Conservation (phyloP, 208 protist genomes). For the Angomonas deanei region DNA sequence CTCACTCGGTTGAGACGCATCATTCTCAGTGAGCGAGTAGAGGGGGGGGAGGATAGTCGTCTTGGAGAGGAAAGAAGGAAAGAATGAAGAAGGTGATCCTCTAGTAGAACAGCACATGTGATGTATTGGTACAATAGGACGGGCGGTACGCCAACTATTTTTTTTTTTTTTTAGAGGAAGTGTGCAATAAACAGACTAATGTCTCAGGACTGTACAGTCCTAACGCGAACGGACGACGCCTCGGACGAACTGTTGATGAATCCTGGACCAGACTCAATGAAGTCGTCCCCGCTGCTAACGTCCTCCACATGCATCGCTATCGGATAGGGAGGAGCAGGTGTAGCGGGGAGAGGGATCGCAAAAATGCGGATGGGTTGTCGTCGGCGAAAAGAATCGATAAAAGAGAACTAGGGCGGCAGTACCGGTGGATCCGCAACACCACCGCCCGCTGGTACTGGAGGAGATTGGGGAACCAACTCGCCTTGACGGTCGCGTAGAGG, state of each 20-base stretch:
- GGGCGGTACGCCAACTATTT: too few species aligned
- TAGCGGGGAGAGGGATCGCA: constrained; percentile 36
- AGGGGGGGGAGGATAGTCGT: too few species aligned
- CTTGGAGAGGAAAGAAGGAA: not conserved
- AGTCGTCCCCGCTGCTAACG: not conserved
- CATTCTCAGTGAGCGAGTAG: too few species aligned
- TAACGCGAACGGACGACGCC: not conserved
- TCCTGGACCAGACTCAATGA: not conserved
- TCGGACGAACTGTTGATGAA: not conserved
- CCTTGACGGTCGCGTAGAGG: constrained; percentile 46
- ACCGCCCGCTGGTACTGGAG: constrained; percentile 52
- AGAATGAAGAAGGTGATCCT: not conserved
- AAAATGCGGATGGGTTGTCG: constrained; percentile 50
- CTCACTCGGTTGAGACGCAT: too few species aligned
- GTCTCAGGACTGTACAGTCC: not conserved
- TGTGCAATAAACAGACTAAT: not conserved
- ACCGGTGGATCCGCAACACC: constrained; percentile 15
- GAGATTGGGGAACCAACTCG: constrained; percentile 57
- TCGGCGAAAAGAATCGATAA: constrained; percentile 33
- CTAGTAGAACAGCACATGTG: not conserved
- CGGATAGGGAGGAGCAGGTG: constrained; percentile 19
- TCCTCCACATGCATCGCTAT: not conserved
- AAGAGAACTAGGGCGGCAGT: constrained; percentile 6
- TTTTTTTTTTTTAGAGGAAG: too few species aligned
- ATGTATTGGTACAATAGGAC: too few species aligned